Conservation (phyloP, 2,329 filamentous ascomycete genomes). For the Diaporthe destruens region DNA sequence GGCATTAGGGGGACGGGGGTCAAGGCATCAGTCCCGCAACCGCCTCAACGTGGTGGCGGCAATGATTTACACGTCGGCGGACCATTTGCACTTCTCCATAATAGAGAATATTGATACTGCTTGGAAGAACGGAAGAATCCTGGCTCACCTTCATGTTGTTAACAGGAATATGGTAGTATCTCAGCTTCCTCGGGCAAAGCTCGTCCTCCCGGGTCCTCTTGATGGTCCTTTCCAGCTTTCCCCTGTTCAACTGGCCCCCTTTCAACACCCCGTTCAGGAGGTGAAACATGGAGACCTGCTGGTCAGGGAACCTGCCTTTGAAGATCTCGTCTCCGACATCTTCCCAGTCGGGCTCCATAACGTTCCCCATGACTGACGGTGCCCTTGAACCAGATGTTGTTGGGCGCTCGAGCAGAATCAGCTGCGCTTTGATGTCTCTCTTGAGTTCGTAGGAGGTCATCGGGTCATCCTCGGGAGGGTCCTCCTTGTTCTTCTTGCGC, state of each 20-base stretch:
- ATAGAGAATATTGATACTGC: background rate
- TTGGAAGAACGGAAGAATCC: background rate
- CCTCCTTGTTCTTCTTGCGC: background rate
- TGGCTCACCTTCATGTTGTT: slow-evolving; percentile 44
- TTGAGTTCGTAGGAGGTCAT: slow-evolving; percentile 17
- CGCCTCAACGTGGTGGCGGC: background rate
- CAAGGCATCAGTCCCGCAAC: background rate
- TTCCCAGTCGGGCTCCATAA: slow-evolving; percentile 29
- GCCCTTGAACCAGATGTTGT: background rate
- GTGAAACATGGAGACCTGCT: slow-evolving; percentile 32
- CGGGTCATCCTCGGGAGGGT: background rate
- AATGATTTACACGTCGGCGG: background rate
- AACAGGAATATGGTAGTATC: slow-evolving; percentile 42
- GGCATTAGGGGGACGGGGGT: background rate
- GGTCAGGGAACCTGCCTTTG: slow-evolving; percentile 36
- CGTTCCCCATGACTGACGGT: background rate
- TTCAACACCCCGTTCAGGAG: slow-evolving; percentile 16
- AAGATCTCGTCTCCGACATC: slow-evolving; percentile 23
- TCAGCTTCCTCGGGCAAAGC: slow-evolving; percentile 22
- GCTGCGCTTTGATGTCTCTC: slow-evolving; percentile 33
- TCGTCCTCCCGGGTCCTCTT: background rate
- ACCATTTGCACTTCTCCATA: background rate
- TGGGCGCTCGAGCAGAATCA: slow-evolving; percentile 27
- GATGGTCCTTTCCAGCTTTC: background rate
- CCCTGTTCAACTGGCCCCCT: background rate